Percentiles rank a stretch among this genome's conserved stretches.
Evolutionary conservation across 2,329 filamentous ascomycete genomes (phyloP).

Genomic region (Metarhizium anisopliae): DNA sequence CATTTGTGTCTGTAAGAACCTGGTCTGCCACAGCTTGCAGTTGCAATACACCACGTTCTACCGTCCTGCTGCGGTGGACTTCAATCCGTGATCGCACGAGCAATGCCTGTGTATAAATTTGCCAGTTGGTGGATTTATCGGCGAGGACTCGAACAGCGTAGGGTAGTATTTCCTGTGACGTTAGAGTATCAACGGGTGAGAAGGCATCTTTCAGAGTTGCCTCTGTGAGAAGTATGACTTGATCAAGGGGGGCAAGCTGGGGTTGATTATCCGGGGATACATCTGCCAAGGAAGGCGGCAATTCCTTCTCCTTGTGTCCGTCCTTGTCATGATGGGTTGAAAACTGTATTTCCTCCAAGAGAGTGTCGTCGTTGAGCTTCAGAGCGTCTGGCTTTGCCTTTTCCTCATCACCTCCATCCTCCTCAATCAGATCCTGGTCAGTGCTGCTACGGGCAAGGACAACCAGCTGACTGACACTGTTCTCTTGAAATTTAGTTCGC

Average conservation of each 20-base stretch:
- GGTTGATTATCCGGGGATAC: conserved; percentile 76
- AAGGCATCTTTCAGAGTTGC: conserved; percentile 81
- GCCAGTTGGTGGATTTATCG: conserved; percentile 92
- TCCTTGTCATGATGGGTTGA: conserved; percentile 40
- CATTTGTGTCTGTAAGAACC: conserved; percentile 73
- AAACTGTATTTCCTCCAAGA: conserved; percentile 82
- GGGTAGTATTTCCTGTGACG: conserved; percentile 85
- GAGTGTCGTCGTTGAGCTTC: conserved; percentile 82
- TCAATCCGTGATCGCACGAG: conserved; percentile 87
- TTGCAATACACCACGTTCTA: conserved; percentile 84
- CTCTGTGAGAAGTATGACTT: conserved; percentile 82
- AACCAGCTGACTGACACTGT: conserved; percentile 77
- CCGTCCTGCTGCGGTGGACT: conserved; percentile 73
- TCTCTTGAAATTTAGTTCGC: conserved; percentile 70
- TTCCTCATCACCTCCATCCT: conserved; percentile 12
- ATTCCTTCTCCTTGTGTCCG: conserved; percentile 20
- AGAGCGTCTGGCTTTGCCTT: conserved; percentile 54
- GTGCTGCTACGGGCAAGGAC: conserved; percentile 71
- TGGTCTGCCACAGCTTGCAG: conserved; percentile 94
- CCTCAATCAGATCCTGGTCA: background rate
- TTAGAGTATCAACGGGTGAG: conserved; percentile 74
- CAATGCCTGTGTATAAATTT: conserved; percentile 90
- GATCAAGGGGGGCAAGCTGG: conserved; percentile 71
- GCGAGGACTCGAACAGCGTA: conserved; percentile 83
- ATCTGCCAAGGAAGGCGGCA: conserved; percentile 52